Evolutionary conservation across 257 asterid genomes (phyloP).

Genomic region (Lycium barbarum): DNA sequence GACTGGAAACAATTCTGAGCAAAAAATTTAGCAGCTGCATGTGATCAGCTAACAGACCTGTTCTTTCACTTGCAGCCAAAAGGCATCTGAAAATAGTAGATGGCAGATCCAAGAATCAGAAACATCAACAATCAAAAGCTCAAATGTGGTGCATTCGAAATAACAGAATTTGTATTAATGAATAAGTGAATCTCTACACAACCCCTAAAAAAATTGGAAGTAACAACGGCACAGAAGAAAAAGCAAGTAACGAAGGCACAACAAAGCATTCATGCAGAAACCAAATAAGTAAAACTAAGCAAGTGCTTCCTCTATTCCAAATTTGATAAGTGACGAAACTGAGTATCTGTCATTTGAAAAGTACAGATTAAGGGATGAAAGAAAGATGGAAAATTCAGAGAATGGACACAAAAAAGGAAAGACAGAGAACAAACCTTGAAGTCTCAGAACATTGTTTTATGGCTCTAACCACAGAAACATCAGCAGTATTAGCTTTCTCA

Average conservation of each 20-base stretch:
- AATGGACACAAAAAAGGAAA: conserved; percentile 11
- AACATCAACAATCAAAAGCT: not conserved
- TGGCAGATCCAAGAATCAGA: conserved; percentile 18
- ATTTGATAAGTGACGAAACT: not conserved
- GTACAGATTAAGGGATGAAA: conserved; percentile 12
- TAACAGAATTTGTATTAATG: not conserved
- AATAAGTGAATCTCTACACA: not conserved
- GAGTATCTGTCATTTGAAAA: not conserved
- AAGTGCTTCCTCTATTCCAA: conserved; percentile 23
- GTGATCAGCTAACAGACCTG: conserved; percentile 58
- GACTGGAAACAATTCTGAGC: conserved; percentile 64
- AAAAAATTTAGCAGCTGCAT: conserved; percentile 61
- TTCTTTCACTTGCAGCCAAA: conserved; percentile 58
- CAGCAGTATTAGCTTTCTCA: conserved; percentile 40
- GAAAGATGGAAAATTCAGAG: conserved; percentile 22
- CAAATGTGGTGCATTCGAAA: not conserved
- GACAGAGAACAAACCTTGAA: conserved; percentile 56
- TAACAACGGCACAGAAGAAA: not conserved
- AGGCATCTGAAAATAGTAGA: conserved; percentile 56
- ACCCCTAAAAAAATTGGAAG: not conserved
- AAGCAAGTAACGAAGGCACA: not conserved
- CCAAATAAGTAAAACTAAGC: conserved; percentile 14
- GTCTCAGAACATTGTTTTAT: conserved; percentile 70
- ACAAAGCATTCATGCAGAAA: not conserved
- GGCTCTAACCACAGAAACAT: conserved; percentile 54